A percentile compares a stretch with the other conserved stretches of the same genome.
These are phyloP conservation scores for Eutypella sp. DNA, from an alignment of 2,329 filamentous ascomycete genomes.

Conservation along the genomic window DNA sequence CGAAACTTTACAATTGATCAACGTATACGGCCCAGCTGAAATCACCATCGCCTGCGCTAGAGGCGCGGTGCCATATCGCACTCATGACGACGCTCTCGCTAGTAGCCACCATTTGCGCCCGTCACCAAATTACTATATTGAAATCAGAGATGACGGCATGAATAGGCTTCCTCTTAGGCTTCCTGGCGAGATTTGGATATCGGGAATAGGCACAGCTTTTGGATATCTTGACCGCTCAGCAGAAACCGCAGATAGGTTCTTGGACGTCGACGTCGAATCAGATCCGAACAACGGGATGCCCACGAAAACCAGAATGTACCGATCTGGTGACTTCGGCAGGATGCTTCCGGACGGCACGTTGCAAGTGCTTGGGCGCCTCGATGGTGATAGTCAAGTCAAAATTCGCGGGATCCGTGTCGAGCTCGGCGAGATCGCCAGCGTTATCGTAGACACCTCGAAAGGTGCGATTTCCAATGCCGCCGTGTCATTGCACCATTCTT, in stretches of 20 bases:
- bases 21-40: slow-evolving; percentile 25
- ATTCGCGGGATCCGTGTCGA: slow-evolving; percentile 38
- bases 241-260: not conserved
- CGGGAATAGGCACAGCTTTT: slow-evolving; percentile 25
- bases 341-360: slow-evolving; percentile 27
- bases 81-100: not conserved
- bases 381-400: slow-evolving; percentile 36
- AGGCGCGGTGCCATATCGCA: slow-evolving; percentile 1
- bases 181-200: slow-evolving; percentile 36
- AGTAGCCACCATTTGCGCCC: slow-evolving; percentile 15
- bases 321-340: slow-evolving; percentile 33
- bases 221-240: slow-evolving; percentile 2
- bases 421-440: slow-evolving; percentile 33
- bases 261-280: not conserved
- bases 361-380: slow-evolving; percentile 28
- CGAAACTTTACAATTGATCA: slow-evolving; percentile 14
- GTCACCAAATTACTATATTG: slow-evolving; percentile 31
- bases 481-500: slow-evolving; percentile 1
- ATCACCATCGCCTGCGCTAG: slow-evolving; percentile 9
- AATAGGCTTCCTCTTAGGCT: slow-evolving; percentile 31
- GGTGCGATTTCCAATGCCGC: slow-evolving; percentile 3
- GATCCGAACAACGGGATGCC: not conserved
- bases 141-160: slow-evolving; percentile 33
- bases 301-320: slow-evolving; percentile 20
- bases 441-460: slow-evolving; percentile 5